Evolutionary conservation across 139 green algal species (phyloP).

Genomic region (Chlorella vulgaris): DNA sequence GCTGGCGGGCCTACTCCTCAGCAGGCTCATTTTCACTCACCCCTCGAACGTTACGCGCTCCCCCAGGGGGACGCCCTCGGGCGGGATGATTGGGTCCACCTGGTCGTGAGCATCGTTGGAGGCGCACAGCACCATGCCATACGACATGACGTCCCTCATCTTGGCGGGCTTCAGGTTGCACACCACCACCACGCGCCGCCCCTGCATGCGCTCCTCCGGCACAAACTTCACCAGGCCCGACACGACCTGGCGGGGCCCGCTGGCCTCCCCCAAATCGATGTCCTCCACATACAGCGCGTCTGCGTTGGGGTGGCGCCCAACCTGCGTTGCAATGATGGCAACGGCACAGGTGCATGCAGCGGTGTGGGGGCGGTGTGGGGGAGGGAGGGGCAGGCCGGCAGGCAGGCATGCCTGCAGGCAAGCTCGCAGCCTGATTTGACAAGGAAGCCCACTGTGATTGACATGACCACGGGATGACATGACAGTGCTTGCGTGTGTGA

Average conservation of each 20-base stretch:
- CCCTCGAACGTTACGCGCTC: conserved; percentile 73
- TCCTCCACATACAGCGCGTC: conserved; percentile 96
- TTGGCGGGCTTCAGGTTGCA: conserved; percentile 97
- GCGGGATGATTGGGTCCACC: conserved; percentile 86
- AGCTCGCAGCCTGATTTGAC: too few relatives aligned
- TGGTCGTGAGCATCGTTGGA: conserved; percentile 77
- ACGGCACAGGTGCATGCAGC: not conserved
- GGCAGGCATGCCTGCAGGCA: too few relatives aligned
- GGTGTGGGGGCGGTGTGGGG: not conserved
- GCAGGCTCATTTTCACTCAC: too few relatives aligned
- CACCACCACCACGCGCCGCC: conserved; percentile 78
- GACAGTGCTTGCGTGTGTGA: too few relatives aligned
- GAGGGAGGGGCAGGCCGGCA: not conserved
- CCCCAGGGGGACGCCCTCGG: conserved; percentile 79
- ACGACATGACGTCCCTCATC: conserved; percentile 91
- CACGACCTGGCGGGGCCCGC: conserved; percentile 64
- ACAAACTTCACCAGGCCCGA: conserved; percentile 95
- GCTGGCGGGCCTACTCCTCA: too few relatives aligned
- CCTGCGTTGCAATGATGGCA: conserved; percentile 2
- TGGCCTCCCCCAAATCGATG: conserved; percentile 92
- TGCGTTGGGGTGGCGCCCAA: conserved; percentile 82
- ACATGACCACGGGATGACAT: too few relatives aligned
- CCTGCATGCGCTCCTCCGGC: conserved; percentile 81
- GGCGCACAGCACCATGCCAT: conserved; percentile 93
- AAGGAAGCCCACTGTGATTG: too few relatives aligned